Base-by-base conservation (phyloP, 306 rosid species). In the Alnus glutinosa region DNA sequence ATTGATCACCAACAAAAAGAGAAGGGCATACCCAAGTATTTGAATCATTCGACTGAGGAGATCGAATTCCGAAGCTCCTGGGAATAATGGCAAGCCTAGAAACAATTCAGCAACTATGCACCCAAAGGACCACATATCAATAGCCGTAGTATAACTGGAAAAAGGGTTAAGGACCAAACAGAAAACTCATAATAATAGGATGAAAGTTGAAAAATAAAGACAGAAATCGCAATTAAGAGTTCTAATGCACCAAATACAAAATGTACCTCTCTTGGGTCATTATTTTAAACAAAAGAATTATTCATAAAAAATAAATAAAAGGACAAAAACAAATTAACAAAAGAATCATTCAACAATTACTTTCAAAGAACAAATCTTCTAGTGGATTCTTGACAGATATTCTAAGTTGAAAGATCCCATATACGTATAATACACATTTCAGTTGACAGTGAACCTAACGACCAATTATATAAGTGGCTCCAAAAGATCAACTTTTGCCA, bases 61-160 rank as follows among this genome's bases (percentile, higher is more conserved):
- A 89, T 96, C 99, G 80, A 93, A 96, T 82, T 96, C 99, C 34
- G 99, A 96, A 84, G 99, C 97, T 78, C 99, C 99, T 2, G 99
- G 99, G 80, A 96, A 96, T 81, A 96, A 86, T 49, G 99, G 99
- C 83, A 96, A 87, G 52, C 99, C 99, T 55, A 93, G 92, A 83
- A 96, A 96, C 89, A 96, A 84, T 84, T 96, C 99, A 5, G 99
- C 99, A 81, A 96, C 97, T 79, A 96, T 96, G 90, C 99, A 96
- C 80, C 99, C 99, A 86, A 96, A 96, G 87, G 99, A 96, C 99
- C 99, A 96, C 99, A 96, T 96, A 86, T 96, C 99, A 64, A 96
- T 96, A 67, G 96, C 96, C n/a, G 99, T 91, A 48, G 94, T 87
- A 85, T 96, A 96, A 87, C 99, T 96, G 76, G 58, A 59, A 30